These are phyloP conservation scores for Zarea fungicola DNA, from an alignment of 2,329 filamentous ascomycete species.

Conservation along the genomic window DNA sequence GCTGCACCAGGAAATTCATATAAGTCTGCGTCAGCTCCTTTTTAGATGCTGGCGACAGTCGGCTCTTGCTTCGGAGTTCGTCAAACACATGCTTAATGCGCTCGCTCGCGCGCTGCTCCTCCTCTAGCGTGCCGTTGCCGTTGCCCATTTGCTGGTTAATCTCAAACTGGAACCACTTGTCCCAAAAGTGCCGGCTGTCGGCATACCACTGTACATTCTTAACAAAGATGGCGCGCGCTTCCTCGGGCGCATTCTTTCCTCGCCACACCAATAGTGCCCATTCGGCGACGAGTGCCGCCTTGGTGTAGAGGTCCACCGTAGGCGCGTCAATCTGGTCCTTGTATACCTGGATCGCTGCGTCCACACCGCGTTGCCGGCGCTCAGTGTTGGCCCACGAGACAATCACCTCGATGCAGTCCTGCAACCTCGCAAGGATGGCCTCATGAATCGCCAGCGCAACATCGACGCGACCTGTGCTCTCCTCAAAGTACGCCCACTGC, in stretches of 20 bases:
- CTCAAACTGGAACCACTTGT: slow-evolving; percentile 84
- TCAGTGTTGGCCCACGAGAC: slow-evolving; percentile 82
- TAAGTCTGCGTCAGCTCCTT: slow-evolving; percentile 74
- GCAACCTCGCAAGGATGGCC: slow-evolving; percentile 69
- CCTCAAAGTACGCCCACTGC: slow-evolving; percentile 93
- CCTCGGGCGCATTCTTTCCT: slow-evolving; percentile 71
- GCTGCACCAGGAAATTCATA: slow-evolving; percentile 76
- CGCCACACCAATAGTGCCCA: slow-evolving; percentile 88
- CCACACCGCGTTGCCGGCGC: slow-evolving; percentile 75
- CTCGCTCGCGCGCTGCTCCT: too few relatives aligned
- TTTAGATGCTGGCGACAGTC: slow-evolving; percentile 60
- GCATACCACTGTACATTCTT: slow-evolving; percentile 80
- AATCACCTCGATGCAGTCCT: slow-evolving; percentile 82
- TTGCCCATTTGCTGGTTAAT: slow-evolving; percentile 73
- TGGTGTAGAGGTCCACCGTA: slow-evolving; percentile 69
- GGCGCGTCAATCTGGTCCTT: slow-evolving; percentile 73
- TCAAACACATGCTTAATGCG: slow-evolving; percentile 78
- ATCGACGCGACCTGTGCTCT: slow-evolving; percentile 70
- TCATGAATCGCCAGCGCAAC: slow-evolving; percentile 81
- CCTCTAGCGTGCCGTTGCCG: slow-evolving; percentile 55
- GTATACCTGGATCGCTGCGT: slow-evolving; percentile 78
- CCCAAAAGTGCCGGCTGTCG: slow-evolving; percentile 86
- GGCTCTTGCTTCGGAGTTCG: slow-evolving; percentile 67
- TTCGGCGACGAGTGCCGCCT: slow-evolving; percentile 80
- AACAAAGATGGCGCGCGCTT: slow-evolving; percentile 77